Conservation (phyloP, 768 basidiomycete species). For the Paxillus rubicundulus region DNA sequence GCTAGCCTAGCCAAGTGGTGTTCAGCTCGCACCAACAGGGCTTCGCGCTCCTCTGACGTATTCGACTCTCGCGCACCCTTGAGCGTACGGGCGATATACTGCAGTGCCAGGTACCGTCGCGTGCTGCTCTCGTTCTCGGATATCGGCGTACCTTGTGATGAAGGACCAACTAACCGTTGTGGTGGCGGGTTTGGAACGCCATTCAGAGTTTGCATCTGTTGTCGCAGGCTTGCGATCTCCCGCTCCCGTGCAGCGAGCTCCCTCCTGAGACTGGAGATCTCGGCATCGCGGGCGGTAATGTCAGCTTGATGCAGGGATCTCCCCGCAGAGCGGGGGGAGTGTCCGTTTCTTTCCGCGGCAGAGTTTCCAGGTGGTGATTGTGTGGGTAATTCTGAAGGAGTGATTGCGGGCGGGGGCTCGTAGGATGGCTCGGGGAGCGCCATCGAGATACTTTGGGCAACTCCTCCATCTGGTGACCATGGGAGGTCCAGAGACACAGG, state of each 20-base stretch:
- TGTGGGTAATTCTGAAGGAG: neutral
- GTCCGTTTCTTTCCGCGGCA: neutral
- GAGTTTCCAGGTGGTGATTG: neutral
- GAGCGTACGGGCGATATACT: conserved; percentile 7
- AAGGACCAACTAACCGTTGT: neutral
- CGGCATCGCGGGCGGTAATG: neutral
- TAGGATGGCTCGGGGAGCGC: neutral
- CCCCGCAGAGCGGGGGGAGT: neutral
- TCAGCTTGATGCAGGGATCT: conserved; percentile 1
- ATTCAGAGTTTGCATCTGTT: neutral
- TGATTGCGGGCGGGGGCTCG: neutral
- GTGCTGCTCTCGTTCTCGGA: conserved; percentile 1
- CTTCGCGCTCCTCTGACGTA: conserved; percentile 1
- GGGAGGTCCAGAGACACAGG: neutral
- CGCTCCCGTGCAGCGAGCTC: conserved; percentile 3
- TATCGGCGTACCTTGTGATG: neutral
- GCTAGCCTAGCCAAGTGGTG: conserved; percentile 3
- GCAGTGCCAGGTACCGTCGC: conserved; percentile 6
- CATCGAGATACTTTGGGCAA: neutral
- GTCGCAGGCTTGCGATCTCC: conserved; percentile 3
- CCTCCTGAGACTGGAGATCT: neutral
- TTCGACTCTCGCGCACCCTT: neutral
- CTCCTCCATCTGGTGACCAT: neutral
- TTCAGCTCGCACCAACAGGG: conserved; percentile 4
- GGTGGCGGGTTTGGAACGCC: neutral